Conservation (phyloP, 345 rosid species). For the Moringa oleifera region DNA sequence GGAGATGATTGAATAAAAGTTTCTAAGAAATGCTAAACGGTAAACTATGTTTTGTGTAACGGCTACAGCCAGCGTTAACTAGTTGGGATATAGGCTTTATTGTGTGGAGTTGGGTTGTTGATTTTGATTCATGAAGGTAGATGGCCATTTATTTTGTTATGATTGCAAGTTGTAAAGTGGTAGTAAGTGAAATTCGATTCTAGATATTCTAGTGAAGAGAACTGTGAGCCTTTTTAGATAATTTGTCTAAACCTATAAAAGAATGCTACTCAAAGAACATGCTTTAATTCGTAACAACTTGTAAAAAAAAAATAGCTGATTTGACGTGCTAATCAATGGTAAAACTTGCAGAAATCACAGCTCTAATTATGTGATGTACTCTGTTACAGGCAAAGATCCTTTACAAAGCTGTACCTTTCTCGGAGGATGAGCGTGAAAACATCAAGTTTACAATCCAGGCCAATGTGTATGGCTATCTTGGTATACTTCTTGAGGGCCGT, state of each 20-base stretch:
- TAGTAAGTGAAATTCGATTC: background rate
- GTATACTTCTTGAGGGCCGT: slow-evolving; percentile 94
- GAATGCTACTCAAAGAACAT: background rate
- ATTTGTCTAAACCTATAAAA: background rate
- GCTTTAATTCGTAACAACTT: background rate
- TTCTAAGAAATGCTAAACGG: background rate
- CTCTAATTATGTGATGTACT: slow-evolving; percentile 8
- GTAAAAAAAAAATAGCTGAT: background rate
- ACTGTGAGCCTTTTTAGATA: background rate
- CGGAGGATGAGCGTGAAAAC: slow-evolving; percentile 78
- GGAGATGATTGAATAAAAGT: background rate
- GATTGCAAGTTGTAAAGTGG: background rate
- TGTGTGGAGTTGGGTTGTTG: background rate
- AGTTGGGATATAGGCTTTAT: background rate
- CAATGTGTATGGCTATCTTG: slow-evolving; percentile 86
- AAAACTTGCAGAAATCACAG: background rate
- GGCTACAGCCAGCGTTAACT: background rate
- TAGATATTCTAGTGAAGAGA: background rate
- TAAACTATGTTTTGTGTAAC: background rate
- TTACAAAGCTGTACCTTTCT: slow-evolving; percentile 74
- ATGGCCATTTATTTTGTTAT: background rate
- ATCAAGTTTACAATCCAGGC: slow-evolving; percentile 79
- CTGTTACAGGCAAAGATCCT: slow-evolving; percentile 92
- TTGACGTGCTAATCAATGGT: slow-evolving; percentile 1
- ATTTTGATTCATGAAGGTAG: background rate